Conservation (phyloP, 73 alveolate species). For the Blepharisma japonicum region DNA sequence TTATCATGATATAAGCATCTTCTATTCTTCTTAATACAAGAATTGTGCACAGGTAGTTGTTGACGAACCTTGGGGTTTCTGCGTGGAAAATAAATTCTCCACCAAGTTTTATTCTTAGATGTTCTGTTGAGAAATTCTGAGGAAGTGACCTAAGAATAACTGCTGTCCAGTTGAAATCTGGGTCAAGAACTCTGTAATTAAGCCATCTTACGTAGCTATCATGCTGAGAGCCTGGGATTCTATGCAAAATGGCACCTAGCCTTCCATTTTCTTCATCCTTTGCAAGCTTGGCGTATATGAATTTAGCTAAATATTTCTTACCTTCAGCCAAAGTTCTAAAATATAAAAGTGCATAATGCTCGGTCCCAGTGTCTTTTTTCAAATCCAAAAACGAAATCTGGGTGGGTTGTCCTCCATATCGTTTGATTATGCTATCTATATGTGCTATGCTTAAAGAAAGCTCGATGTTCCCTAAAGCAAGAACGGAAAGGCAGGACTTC, state of each 20-base stretch:
- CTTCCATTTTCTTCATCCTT: not conserved
- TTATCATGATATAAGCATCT: not conserved
- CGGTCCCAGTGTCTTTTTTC: not conserved
- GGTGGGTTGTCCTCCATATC: not conserved
- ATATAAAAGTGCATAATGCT: not conserved
- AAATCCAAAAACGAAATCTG: not conserved
- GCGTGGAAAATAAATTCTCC: not conserved
- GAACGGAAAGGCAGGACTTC: not conserved
- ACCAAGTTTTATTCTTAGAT: not conserved
- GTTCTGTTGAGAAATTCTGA: not conserved
- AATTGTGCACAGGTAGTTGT: not conserved
- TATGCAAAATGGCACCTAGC: not conserved
- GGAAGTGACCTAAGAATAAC: not conserved
- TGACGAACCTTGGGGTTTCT: not conserved
- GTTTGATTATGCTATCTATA: not conserved
- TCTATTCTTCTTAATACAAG: not conserved
- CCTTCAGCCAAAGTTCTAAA: not conserved
- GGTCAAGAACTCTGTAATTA: not conserved
- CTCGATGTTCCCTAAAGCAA: not conserved
- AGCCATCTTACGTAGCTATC: not conserved
- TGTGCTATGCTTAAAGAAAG: not conserved
- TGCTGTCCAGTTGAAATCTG: not conserved
- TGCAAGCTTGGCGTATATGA: not conserved
- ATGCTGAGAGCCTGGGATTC: slow-evolving; percentile 1
- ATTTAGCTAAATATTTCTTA: not conserved